Conservation (phyloP, 495 filamentous ascomycete species). For the Extremus antarcticus region DNA sequence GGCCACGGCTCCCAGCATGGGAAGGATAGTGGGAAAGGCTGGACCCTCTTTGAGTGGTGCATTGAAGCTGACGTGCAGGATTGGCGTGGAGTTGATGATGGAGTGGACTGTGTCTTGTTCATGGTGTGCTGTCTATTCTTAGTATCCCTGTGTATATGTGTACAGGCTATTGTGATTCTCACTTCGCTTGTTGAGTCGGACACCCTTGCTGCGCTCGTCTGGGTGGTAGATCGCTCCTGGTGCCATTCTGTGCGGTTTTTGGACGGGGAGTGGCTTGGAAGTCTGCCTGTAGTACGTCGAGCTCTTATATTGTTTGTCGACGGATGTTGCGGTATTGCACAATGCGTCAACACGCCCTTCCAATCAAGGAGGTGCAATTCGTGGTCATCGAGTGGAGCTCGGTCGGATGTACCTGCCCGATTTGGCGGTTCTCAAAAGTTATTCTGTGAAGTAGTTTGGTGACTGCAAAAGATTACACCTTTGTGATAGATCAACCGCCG, state of each 20-base stretch:
- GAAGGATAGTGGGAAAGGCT: slow-evolving; percentile 66
- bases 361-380: too few relatives aligned
- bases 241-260: slow-evolving; percentile 1
- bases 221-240: slow-evolving; percentile 11
- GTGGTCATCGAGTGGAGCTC: too few relatives aligned
- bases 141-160: neutral
- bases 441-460: too few relatives aligned
- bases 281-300: too few relatives aligned
- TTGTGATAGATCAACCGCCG: too few relatives aligned
- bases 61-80: slow-evolving; percentile 79
- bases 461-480: too few relatives aligned
- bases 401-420: too few relatives aligned
- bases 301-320: too few relatives aligned
- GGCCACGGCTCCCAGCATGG: slow-evolving; percentile 82
- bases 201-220: slow-evolving; percentile 19
- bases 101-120: slow-evolving; percentile 64
- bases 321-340: too few relatives aligned
- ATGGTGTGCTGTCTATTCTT: slow-evolving; percentile 48
- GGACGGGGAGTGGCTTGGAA: neutral
- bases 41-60: slow-evolving; percentile 27
- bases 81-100: slow-evolving; percentile 65
- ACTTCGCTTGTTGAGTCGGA: slow-evolving; percentile 15
- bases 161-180: too few relatives aligned
- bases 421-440: too few relatives aligned
- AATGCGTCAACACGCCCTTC: too few relatives aligned